These are phyloP conservation scores for Macrocybe gigantea DNA, from an alignment of 768 basidiomycete species.

Conservation along the genomic window DNA sequence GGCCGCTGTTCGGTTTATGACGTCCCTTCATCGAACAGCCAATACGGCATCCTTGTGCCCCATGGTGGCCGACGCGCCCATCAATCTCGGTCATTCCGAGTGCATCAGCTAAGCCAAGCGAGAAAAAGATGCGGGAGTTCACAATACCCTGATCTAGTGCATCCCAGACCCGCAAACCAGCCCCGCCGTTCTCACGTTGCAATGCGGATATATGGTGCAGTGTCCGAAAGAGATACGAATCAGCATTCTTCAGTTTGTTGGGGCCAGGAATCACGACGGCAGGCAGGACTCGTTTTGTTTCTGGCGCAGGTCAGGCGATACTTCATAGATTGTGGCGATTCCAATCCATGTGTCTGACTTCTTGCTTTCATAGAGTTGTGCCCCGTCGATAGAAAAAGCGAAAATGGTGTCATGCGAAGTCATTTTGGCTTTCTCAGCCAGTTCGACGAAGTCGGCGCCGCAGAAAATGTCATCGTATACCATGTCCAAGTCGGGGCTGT, in stretches of 20 bases:
- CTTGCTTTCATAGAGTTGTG: conserved; percentile 14
- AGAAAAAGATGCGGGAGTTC: conserved; percentile 4
- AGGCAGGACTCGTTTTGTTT: neutral
- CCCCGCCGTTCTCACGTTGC: conserved; percentile 1
- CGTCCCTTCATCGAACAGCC: conserved; percentile 19
- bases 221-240: conserved; percentile 1
- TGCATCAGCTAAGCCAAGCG: conserved; percentile 10
- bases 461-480: conserved; percentile 5
- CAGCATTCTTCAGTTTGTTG: conserved; percentile 3
- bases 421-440: neutral
- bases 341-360: neutral
- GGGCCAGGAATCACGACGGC: conserved; percentile 3
- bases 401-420: conserved; percentile 1
- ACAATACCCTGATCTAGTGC: neutral
- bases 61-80: conserved; percentile 24
- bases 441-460: conserved; percentile 1
- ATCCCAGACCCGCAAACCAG: conserved; percentile 23
- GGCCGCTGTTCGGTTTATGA: conserved; percentile 12
- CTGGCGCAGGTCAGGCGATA: neutral
- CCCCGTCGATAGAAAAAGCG: conserved; percentile 3
- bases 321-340: neutral
- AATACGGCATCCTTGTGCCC: conserved; percentile 20
- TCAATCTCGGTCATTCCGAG: conserved; percentile 12
- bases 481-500: neutral
- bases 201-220: conserved; percentile 4